These are phyloP conservation scores for Aspergillus floridensis DNA, from an alignment of 2,329 filamentous ascomycete species.

Conservation along the genomic window DNA sequence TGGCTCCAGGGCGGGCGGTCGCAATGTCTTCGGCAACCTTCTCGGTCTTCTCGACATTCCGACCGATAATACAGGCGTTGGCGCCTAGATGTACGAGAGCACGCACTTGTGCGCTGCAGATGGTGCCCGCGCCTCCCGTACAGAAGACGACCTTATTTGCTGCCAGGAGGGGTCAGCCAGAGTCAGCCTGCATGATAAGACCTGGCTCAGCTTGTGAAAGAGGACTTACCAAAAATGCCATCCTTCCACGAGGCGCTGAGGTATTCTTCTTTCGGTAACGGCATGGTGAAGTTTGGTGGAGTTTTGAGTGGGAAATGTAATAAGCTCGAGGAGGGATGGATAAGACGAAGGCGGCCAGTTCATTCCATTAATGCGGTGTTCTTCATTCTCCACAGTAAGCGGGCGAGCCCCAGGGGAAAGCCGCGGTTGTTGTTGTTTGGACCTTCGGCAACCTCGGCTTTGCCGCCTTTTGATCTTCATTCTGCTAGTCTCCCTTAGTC, in stretches of 20 bases:
- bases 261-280: slow-evolving; percentile 69
- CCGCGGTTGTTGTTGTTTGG: no score
- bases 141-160: slow-evolving; percentile 89
- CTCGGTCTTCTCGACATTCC: slow-evolving; percentile 86
- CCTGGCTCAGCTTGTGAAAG: background rate
- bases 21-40: slow-evolving; percentile 76
- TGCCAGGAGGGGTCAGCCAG: slow-evolving; percentile 36
- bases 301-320: no score
- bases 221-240: slow-evolving; percentile 71
- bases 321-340: no score
- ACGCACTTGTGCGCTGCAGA: slow-evolving; percentile 90
- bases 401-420: no score
- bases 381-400: no score
- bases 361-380: no score
- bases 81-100: slow-evolving; percentile 88
- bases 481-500: no score
- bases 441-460: no score
- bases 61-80: slow-evolving; percentile 89
- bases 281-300: slow-evolving; percentile 50
- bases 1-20: slow-evolving; percentile 71
- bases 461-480: no score
- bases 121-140: slow-evolving; percentile 88
- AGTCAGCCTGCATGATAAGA: background rate
- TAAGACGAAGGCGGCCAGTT: no score
- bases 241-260: slow-evolving; percentile 82